These are phyloP conservation scores for Trichophyton verrucosum DNA, from an alignment of 2,329 filamentous ascomycete species.

Conservation along the genomic window DNA sequence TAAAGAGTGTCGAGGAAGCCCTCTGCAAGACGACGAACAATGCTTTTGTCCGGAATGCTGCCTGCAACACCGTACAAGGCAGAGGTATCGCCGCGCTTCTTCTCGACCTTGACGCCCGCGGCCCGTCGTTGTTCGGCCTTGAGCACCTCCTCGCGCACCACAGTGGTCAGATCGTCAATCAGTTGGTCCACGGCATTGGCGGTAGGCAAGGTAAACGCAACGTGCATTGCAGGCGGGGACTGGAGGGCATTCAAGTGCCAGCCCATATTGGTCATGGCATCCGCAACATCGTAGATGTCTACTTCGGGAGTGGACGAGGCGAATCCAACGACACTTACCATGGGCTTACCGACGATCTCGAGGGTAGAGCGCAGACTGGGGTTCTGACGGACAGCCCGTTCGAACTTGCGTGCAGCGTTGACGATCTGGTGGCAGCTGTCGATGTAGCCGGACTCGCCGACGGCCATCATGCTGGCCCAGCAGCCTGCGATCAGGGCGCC, in stretches of 20 bases:
- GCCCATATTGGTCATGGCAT: constrained; percentile 68
- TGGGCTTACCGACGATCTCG: constrained; percentile 66
- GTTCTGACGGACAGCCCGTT: constrained; percentile 57
- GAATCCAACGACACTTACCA: constrained; percentile 87
- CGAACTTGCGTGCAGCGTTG: constrained; percentile 70
- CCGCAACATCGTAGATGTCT: constrained; percentile 87
- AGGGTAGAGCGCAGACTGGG: constrained; percentile 60
- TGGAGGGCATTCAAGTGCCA: constrained; percentile 97
- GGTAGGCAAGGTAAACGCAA: constrained; percentile 83
- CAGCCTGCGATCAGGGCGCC: constrained; percentile 91
- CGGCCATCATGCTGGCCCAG: constrained; percentile 82
- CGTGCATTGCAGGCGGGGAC: constrained; percentile 79
- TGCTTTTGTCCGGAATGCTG: constrained; percentile 86
- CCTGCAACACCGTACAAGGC: constrained; percentile 92
- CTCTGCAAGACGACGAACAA: constrained; percentile 78
- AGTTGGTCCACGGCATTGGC: constrained; percentile 69
- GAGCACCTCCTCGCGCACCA: constrained; percentile 57
- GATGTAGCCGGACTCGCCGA: constrained; percentile 80
- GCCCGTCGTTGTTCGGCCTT: constrained; percentile 58
- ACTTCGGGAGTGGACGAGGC: constrained; percentile 55
- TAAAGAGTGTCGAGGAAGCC: constrained; percentile 90
- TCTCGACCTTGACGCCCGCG: constrained; percentile 44
- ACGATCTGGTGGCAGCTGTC: constrained; percentile 80
- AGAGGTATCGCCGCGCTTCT: constrained; percentile 56
- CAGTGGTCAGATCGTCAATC: constrained; percentile 52